Evolutionary conservation across 768 basidiomycete genomes (phyloP).

Genomic region (Collybiopsis luxurians): DNA sequence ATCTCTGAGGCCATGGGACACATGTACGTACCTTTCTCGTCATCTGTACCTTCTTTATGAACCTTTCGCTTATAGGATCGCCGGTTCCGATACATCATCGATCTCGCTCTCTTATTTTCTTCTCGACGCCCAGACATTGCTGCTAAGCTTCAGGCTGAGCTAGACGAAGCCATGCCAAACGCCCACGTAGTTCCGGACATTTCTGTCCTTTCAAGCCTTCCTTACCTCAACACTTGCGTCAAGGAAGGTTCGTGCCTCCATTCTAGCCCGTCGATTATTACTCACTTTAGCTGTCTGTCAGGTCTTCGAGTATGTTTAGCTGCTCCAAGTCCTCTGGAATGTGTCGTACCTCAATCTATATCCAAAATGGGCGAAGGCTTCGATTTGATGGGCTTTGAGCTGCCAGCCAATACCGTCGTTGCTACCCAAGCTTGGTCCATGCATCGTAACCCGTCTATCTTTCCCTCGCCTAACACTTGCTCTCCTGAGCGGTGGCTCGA

Average conservation of each 20-base stretch:
- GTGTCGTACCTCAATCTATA: conserved; percentile 63
- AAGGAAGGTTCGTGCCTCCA: conserved; percentile 52
- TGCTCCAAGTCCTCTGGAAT: conserved; percentile 71
- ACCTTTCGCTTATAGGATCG: conserved; percentile 46
- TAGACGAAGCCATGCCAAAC: conserved; percentile 72
- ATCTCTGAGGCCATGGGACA: conserved; percentile 84
- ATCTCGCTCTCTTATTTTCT: conserved; percentile 68
- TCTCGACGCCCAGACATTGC: conserved; percentile 68
- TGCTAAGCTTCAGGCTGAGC: conserved; percentile 66
- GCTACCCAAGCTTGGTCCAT: conserved; percentile 85
- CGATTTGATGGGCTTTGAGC: conserved; percentile 75
- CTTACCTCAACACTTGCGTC: conserved; percentile 56
- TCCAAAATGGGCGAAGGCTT: conserved; percentile 63
- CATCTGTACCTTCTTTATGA: background rate
- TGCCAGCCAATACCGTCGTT: conserved; percentile 78
- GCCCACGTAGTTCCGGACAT: conserved; percentile 59
- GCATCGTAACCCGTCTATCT: conserved; percentile 70
- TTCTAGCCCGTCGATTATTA: background rate
- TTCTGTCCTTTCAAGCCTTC: conserved; percentile 51
- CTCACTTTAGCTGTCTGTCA: conserved; percentile 21
- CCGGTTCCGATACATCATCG: conserved; percentile 76
- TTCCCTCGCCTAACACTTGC: conserved; percentile 74
- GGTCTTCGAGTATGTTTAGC: conserved; percentile 75
- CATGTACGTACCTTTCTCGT: conserved; percentile 43
- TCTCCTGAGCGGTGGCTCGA: conserved; percentile 78